Conservation (phyloP, 805 yeast species). For the Candida maris region DNA sequence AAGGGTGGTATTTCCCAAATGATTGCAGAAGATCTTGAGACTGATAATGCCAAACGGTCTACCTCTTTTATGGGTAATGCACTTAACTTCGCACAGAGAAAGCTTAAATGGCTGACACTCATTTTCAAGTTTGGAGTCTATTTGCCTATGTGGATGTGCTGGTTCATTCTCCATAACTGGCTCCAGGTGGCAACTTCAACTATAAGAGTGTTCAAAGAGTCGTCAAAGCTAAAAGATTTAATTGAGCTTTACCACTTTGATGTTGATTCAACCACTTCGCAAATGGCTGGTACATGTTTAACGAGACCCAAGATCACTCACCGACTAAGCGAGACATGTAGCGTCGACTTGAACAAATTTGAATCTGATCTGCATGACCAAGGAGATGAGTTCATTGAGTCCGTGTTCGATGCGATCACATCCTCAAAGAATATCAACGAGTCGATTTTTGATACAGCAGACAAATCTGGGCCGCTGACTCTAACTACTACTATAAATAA, state of each 20-base stretch:
- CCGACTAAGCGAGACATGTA: constrained; percentile 25
- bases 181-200: constrained; percentile 36
- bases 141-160: constrained; percentile 63
- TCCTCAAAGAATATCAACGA: constrained; percentile 24
- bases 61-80: constrained; percentile 3
- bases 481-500: constrained; percentile 27
- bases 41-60: constrained; percentile 11
- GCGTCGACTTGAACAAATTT: constrained; percentile 27
- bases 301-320: constrained; percentile 23
- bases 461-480: constrained; percentile 21
- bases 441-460: constrained; percentile 27
- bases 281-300: constrained; percentile 3
- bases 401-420: constrained; percentile 56
- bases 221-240: constrained; percentile 23
- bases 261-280: constrained; percentile 4
- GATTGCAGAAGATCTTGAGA: constrained; percentile 19
- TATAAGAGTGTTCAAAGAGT: constrained; percentile 28
- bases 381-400: constrained; percentile 62
- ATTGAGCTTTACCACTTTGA: constrained; percentile 13
- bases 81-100: constrained; percentile 22
- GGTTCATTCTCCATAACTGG: constrained; percentile 44
- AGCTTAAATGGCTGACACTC: constrained; percentile 48
- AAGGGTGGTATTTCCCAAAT: constrained; percentile 15
- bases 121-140: constrained; percentile 44
- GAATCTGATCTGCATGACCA: constrained; percentile 52